Conservation (phyloP, 176 grass and related monocot species). For the Musa beccarii region DNA sequence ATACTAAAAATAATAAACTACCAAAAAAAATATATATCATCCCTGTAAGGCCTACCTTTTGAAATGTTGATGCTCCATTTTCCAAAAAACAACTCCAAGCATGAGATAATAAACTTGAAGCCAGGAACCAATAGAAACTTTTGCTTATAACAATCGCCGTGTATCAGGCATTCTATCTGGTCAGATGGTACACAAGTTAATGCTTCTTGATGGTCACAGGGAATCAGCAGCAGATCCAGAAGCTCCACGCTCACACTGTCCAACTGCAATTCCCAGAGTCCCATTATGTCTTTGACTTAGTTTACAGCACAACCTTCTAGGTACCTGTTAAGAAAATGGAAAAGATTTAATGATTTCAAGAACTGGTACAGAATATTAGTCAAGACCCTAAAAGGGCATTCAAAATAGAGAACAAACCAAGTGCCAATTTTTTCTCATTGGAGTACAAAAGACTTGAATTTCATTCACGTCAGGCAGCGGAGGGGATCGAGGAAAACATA, state of each 20-base stretch:
- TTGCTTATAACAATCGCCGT: background rate
- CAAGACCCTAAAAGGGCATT: background rate
- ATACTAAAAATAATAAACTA: conserved; percentile 40
- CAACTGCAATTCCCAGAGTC: conserved; percentile 59
- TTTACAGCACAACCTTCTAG: conserved; percentile 70
- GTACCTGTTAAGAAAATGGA: conserved; percentile 48
- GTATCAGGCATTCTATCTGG: conserved; percentile 3
- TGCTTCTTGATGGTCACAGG: conserved; percentile 40
- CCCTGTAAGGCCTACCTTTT: conserved; percentile 23
- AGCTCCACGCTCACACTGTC: conserved; percentile 56
- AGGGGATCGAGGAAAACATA: conserved; percentile 69
- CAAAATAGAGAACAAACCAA: conserved; percentile 54
- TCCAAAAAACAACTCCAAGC: conserved; percentile 26
- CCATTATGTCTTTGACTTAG: conserved; percentile 51
- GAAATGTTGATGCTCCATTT: conserved; percentile 19
- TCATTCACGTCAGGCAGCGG: conserved; percentile 63
- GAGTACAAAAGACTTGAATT: conserved; percentile 56
- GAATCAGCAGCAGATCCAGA: conserved; percentile 87
- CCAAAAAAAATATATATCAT: conserved; percentile 40
- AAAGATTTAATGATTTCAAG: conserved; percentile 12
- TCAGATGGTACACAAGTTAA: conserved; percentile 33
- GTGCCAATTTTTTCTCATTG: conserved; percentile 86
- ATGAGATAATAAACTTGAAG: conserved; percentile 37
- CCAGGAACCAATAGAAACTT: background rate
- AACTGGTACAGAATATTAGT: background rate